A percentile compares a stretch with the other conserved stretches of the same genome.
These are phyloP conservation scores for Fusarium caatingaense DNA, from an alignment of 2,329 filamentous ascomycete genomes.

Conservation along the genomic window DNA sequence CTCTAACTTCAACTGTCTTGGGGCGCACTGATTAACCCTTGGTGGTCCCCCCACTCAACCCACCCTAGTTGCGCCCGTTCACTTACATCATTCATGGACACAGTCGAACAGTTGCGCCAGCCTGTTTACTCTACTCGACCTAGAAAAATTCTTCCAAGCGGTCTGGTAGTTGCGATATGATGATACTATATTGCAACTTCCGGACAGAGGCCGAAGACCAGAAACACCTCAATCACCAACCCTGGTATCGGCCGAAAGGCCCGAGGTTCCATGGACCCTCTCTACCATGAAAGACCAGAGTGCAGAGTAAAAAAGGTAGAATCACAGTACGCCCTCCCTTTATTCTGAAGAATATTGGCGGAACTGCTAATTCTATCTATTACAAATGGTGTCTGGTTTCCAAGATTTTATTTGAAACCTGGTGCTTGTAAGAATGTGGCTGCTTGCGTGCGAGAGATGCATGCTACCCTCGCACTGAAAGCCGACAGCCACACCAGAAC, in stretches of 20 bases:
- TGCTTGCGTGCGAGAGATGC: slow-evolving; percentile 28
- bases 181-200: slow-evolving; percentile 21
- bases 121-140: slow-evolving; percentile 21
- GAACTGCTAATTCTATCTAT: neutral
- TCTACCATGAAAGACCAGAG: neutral
- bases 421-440: slow-evolving; percentile 10
- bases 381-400: slow-evolving; percentile 8
- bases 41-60: slow-evolving; percentile 39
- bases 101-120: slow-evolving; percentile 25
- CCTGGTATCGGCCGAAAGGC: slow-evolving; percentile 13
- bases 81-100: slow-evolving; percentile 47
- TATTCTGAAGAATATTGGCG: neutral
- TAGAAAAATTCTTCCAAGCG: slow-evolving; percentile 18
- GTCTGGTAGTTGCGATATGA: slow-evolving; percentile 23
- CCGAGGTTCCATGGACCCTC: neutral
- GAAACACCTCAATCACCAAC: slow-evolving; percentile 4
- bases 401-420: slow-evolving; percentile 16
- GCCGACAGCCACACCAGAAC: slow-evolving; percentile 31
- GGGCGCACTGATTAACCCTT: slow-evolving; percentile 22
- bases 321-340: neutral
- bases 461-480: slow-evolving; percentile 33
- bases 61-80: slow-evolving; percentile 39
- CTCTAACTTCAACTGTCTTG: slow-evolving; percentile 17
- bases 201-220: slow-evolving; percentile 25
- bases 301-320: neutral